Conservation (phyloP, 2,329 filamentous ascomycete genomes). For the Fusarium circinatum region DNA sequence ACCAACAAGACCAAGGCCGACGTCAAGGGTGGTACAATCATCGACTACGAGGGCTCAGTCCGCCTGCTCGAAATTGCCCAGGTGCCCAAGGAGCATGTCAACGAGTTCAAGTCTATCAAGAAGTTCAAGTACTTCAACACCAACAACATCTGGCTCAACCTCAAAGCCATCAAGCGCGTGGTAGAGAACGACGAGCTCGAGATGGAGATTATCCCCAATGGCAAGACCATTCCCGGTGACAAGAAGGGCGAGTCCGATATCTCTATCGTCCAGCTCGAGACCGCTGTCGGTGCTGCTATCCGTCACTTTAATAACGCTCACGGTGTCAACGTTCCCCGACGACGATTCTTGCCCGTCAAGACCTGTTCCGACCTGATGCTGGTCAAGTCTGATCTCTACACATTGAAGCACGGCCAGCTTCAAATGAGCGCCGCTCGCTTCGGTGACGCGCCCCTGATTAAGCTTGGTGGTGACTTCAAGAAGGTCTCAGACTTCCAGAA, state of each 20-base stretch:
- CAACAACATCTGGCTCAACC: conserved; percentile 99
- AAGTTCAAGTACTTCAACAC: conserved; percentile 99
- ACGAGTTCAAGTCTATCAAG: conserved; percentile 99
- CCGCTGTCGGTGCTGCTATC: conserved; percentile 96
- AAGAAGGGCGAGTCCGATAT: conserved; percentile 99
- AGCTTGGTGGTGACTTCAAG: conserved; percentile 99
- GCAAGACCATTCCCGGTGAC: conserved; percentile 97
- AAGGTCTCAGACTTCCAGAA: conserved; percentile 98
- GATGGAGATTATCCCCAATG: conserved; percentile 99
- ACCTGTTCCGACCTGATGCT: conserved; percentile 99
- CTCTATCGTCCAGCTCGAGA: conserved; percentile 98
- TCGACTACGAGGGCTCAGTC: conserved; percentile 97
- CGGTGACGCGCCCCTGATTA: conserved; percentile 96
- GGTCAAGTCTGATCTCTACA: conserved; percentile 99
- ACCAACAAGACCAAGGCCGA: conserved; percentile 99
- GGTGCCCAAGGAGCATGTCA: conserved; percentile 99
- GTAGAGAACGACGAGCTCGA: conserved; percentile 98
- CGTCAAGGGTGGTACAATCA: conserved; percentile 99
- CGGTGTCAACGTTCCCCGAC: conserved; percentile 97
- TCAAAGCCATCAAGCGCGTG: conserved; percentile 96
- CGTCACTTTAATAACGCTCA: conserved; percentile 99
- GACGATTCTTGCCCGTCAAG: conserved; percentile 99
- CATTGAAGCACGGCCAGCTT: conserved; percentile 96
- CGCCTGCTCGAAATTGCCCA: conserved; percentile 98
- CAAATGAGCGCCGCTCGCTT: conserved; percentile 97